These are phyloP conservation scores for Fistulinella cinereoalba DNA, from an alignment of 1,284 basidiomycete genomes.

Conservation along the genomic window DNA sequence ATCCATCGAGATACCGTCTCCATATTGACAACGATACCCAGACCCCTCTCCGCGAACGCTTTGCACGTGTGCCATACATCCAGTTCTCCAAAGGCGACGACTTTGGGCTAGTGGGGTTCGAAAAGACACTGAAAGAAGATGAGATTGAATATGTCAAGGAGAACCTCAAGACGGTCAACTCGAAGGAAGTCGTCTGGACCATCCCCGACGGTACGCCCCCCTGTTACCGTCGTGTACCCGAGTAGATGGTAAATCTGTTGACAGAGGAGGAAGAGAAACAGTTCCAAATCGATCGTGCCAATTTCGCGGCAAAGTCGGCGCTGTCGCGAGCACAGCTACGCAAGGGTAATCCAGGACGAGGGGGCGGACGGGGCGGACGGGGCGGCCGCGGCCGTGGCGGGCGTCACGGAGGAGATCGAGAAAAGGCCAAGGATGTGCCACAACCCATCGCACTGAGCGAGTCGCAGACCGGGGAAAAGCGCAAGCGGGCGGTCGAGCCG, in stretches of 20 bases:
- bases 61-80: slow-evolving; percentile 71
- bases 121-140: slow-evolving; percentile 66
- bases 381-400: slow-evolving; percentile 45
- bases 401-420: slow-evolving; percentile 31
- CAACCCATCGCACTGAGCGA: slow-evolving; percentile 29
- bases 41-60: slow-evolving; percentile 76
- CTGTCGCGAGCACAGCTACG: slow-evolving; percentile 36
- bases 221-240: not conserved
- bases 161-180: slow-evolving; percentile 58
- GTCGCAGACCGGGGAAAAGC: slow-evolving; percentile 57
- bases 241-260: not conserved
- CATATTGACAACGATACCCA: slow-evolving; percentile 28
- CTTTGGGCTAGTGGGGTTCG: slow-evolving; percentile 68
- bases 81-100: slow-evolving; percentile 64
- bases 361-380: slow-evolving; percentile 43
- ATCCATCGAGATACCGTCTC: not conserved
- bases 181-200: slow-evolving; percentile 59
- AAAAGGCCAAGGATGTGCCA: slow-evolving; percentile 20
- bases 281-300: slow-evolving; percentile 71
- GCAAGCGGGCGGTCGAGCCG: slow-evolving; percentile 70
- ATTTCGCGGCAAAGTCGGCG: slow-evolving; percentile 55
- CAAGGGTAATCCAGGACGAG: slow-evolving; percentile 28
- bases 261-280: slow-evolving; percentile 61
- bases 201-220: slow-evolving; percentile 51
- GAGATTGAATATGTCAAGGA: slow-evolving; percentile 64